phyloP scores from a whole-genome alignment of 192 early-diverging fungal species.

The Coemansia erecta region DNA sequence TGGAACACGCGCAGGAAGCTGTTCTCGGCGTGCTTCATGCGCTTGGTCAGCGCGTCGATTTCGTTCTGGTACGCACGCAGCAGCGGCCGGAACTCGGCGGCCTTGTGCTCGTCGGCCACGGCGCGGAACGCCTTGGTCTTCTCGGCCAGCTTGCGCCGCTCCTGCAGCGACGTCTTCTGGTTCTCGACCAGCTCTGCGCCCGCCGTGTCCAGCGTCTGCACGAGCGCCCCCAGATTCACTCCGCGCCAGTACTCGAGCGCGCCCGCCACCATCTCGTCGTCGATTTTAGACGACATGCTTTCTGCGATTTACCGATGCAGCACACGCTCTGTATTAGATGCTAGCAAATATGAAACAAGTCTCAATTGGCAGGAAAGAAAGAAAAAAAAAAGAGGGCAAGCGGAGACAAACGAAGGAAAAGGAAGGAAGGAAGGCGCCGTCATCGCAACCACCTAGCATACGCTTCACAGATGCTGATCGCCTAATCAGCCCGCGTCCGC shows the following conservation, averaged over 20 bases:
- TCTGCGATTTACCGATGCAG: too few species aligned
- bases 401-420: too few species aligned
- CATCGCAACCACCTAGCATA: too few species aligned
- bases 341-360: not conserved
- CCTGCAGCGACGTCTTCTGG: slow-evolving; percentile 74
- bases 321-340: not conserved
- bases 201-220: slow-evolving; percentile 72
- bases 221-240: slow-evolving; percentile 66
- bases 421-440: too few species aligned
- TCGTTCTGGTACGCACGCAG: slow-evolving; percentile 88
- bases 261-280: slow-evolving; percentile 30
- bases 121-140: slow-evolving; percentile 87
- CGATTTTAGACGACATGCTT: slow-evolving; percentile 12
- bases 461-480: too few species aligned
- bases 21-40: slow-evolving; percentile 80
- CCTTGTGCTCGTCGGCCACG: slow-evolving; percentile 73
- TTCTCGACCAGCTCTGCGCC: slow-evolving; percentile 80
- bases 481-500: too few species aligned
- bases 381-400: slow-evolving; percentile 1
- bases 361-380: not conserved
- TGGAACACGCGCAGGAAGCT: slow-evolving; percentile 82
- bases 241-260: slow-evolving; percentile 48
- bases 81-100: slow-evolving; percentile 71
- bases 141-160: slow-evolving; percentile 81
- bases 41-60: slow-evolving; percentile 83